These are phyloP conservation scores for Amphichorda felina DNA, from an alignment of 2,329 filamentous ascomycete species.

Conservation along the genomic window DNA sequence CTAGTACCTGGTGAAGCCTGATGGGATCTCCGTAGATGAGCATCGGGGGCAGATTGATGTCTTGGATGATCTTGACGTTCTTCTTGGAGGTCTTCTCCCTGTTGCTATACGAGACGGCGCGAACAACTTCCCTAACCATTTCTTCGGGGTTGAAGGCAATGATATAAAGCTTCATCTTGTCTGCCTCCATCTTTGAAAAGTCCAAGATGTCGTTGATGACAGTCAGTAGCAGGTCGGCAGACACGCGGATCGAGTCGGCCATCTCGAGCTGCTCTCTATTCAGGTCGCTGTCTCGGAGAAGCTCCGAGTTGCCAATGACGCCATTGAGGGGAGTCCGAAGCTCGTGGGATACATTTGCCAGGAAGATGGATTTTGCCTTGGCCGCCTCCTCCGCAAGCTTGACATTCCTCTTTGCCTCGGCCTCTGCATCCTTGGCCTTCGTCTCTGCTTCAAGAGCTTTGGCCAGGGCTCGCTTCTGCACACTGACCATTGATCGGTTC, in stretches of 20 bases:
- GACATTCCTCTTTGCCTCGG: constrained; percentile 66
- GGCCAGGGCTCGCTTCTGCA: constrained; percentile 62
- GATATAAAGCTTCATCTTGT: constrained; percentile 71
- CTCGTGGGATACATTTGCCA: constrained; percentile 72
- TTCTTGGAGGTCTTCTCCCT: constrained; percentile 49
- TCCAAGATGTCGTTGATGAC: constrained; percentile 96
- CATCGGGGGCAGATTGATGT: constrained; percentile 66
- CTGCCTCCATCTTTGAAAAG: constrained; percentile 87
- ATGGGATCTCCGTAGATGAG: constrained; percentile 56
- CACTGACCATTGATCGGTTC: constrained; percentile 65
- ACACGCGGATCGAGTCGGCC: constrained; percentile 77
- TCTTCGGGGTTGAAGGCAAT: constrained; percentile 57
- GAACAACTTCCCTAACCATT: constrained; percentile 55
- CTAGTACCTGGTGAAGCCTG: constrained; percentile 55
- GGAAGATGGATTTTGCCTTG: constrained; percentile 72
- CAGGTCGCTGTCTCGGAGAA: constrained; percentile 64
- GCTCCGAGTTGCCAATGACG: constrained; percentile 79
- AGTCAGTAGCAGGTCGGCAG: constrained; percentile 74
- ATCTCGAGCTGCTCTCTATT: constrained; percentile 72
- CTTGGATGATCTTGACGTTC: constrained; percentile 52
- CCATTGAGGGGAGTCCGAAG: constrained; percentile 75
- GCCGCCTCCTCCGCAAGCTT: constrained; percentile 74
- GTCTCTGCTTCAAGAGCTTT: constrained; percentile 63
- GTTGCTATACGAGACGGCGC: constrained; percentile 55
- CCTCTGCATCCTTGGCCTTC: constrained; percentile 67